Evolutionary conservation across 2,329 filamentous ascomycete genomes (phyloP).

Genomic region (Penicillium sp.): DNA sequence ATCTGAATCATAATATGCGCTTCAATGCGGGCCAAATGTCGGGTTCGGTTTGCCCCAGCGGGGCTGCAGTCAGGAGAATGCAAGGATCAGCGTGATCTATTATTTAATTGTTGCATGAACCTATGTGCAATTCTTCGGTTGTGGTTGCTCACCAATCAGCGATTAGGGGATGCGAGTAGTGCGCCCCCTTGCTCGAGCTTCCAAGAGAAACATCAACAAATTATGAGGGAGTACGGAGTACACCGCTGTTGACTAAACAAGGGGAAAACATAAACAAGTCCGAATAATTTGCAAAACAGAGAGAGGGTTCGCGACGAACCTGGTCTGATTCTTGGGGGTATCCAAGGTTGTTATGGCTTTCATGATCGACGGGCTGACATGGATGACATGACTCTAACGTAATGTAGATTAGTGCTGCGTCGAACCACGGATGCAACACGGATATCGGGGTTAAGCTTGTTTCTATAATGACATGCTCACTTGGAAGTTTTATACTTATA

Average conservation of each 20-base stretch:
- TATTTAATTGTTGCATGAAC: neutral
- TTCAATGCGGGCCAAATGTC: neutral
- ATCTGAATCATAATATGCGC: neutral
- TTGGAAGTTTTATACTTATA: neutral
- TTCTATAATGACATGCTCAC: neutral
- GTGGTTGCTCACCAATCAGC: neutral
- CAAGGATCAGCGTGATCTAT: constrained; percentile 1
- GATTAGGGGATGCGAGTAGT: neutral
- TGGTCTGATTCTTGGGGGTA: too few relatives aligned
- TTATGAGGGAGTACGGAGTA: neutral
- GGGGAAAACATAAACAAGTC: neutral
- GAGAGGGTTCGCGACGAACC: too few relatives aligned
- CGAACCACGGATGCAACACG: neutral
- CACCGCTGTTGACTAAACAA: neutral
- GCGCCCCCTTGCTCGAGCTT: neutral
- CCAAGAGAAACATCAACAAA: neutral
- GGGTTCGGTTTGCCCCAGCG: neutral
- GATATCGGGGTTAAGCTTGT: constrained; percentile 6
- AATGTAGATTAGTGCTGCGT: neutral
- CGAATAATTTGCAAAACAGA: neutral
- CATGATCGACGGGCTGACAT: neutral
- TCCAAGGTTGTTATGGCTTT: neutral
- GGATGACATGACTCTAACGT: constrained; percentile 1
- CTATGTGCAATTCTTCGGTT: neutral
- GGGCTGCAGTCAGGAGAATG: constrained; percentile 6